Evolutionary conservation across 768 basidiomycete species (phyloP), one percentile per base, ranked within the genome.

Genomic region (Agaricus subrufescens): DNA sequence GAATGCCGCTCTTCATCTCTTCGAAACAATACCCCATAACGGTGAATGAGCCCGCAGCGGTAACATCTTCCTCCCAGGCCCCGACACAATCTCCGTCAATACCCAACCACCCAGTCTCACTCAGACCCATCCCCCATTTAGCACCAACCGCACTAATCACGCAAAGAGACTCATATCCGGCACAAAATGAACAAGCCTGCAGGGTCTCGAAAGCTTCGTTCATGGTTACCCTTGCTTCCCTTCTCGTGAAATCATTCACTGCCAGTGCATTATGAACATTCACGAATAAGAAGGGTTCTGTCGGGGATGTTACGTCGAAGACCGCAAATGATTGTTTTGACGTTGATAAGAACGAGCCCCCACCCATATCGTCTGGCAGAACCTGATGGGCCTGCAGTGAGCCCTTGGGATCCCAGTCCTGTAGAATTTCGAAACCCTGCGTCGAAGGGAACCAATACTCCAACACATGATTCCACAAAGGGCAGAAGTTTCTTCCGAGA

Each of bases 1-100:
- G 25, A 44, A 46, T 34, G 45, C 56, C 48, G 12, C 27, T 44
- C 48, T 63, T 63, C 15, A 63, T 42, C 43, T 50, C 46, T 7
- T 54, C 37, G 29, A 63, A 63, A 46, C 55, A 61, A 19, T 52
- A 56, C 37, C 60, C 54, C 39, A 63, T 48, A 39, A 54, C 47
- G 15, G 56, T 52, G 46, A 55, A 59, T 23, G 62, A 63, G 5
- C 30, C 50, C 8, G 34, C 26, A 26, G 53, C 54, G 3, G 45
- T 47, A 2, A 60, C 56, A 47, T 59, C 50, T 23, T 58, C 57
- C 27, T 48, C 43, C 58, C 60, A 63, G 38, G 58, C 60, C 19
- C 62, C 62, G 38, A 59, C 57, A 57, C 56, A 60, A 30, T 62
- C 49, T 25, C 49, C 38, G 11, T 25, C 57, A 47, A 44, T 46